phyloP scores from a whole-genome alignment of 345 rosid species.

The Linum tenue region DNA sequence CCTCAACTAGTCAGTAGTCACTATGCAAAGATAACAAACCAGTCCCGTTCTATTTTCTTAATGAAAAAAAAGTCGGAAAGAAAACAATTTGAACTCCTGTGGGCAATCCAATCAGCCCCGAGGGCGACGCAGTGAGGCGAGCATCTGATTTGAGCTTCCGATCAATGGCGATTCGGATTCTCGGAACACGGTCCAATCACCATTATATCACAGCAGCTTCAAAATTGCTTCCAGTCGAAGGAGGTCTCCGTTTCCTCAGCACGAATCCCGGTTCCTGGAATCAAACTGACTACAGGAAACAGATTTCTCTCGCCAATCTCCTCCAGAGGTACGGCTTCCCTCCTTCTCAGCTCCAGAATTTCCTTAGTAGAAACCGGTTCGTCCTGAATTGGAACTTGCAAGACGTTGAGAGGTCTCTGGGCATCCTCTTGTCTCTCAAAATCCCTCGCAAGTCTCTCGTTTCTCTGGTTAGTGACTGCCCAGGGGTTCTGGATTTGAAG shows the following conservation, averaged over 20 bases:
- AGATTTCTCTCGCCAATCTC: constrained; percentile 45
- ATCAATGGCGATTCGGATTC: not conserved
- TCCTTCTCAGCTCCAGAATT: constrained; percentile 38
- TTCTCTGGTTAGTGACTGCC: constrained; percentile 50
- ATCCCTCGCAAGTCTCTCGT: constrained; percentile 42
- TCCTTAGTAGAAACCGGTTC: constrained; percentile 34
- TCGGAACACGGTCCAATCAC: not conserved
- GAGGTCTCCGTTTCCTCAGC: constrained; percentile 13
- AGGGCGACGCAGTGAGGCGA: too few relatives aligned
- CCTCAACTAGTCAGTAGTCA: too few relatives aligned
- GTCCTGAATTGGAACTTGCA: constrained; percentile 33
- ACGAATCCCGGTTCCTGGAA: constrained; percentile 13
- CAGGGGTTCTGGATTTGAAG: constrained; percentile 45
- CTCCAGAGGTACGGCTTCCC: constrained; percentile 63
- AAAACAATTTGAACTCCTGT: too few relatives aligned
- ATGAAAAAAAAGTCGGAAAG: too few relatives aligned
- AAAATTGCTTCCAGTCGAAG: not conserved
- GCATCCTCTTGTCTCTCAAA: constrained; percentile 42
- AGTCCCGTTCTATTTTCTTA: too few relatives aligned
- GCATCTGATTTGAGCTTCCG: too few relatives aligned
- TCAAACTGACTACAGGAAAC: constrained; percentile 34
- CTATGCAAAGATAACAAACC: too few relatives aligned
- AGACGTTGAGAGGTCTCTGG: constrained; percentile 46
- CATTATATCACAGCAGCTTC: not conserved
- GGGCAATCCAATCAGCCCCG: constrained; percentile 12